phyloP scores from a whole-genome alignment of 1,139 yeast genomes.

The Geotrichum candidum region DNA sequence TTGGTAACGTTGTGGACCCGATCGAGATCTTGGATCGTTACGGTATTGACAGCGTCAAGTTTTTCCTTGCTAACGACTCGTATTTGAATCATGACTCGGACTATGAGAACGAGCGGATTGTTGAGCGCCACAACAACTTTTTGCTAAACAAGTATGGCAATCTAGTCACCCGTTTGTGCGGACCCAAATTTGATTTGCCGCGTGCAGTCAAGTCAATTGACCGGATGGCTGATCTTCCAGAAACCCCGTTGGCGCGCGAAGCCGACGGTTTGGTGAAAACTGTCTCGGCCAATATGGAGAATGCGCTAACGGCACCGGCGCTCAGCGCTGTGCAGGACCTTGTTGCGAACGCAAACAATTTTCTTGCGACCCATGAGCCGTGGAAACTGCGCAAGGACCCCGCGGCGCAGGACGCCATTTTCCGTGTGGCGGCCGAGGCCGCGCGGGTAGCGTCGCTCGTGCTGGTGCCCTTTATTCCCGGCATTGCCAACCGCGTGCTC shows the following conservation, averaged over 20 bases:
- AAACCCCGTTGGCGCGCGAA: slow-evolving; percentile 23
- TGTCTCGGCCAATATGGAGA: slow-evolving; percentile 42
- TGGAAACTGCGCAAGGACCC: slow-evolving; percentile 41
- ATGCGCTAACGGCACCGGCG: slow-evolving; percentile 56
- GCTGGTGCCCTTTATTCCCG: slow-evolving; percentile 68
- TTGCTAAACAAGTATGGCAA: slow-evolving; percentile 82
- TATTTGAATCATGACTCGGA: slow-evolving; percentile 73
- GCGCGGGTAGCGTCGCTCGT: slow-evolving; percentile 62
- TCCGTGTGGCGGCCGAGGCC: slow-evolving; percentile 64
- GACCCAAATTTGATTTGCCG: slow-evolving; percentile 57
- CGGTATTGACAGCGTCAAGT: slow-evolving; percentile 69
- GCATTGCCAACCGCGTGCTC: slow-evolving; percentile 50
- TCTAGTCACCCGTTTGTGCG: slow-evolving; percentile 65
- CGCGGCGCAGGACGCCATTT: slow-evolving; percentile 38
- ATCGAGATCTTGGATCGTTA: slow-evolving; percentile 46
- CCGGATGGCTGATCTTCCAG: background rate
- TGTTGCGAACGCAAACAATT: slow-evolving; percentile 56
- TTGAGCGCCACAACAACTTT: slow-evolving; percentile 51
- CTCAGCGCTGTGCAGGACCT: slow-evolving; percentile 54
- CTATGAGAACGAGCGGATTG: slow-evolving; percentile 57
- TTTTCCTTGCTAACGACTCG: slow-evolving; percentile 72
- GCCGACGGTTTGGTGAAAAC: slow-evolving; percentile 31
- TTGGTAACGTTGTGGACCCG: slow-evolving; percentile 97
- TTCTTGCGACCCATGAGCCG: slow-evolving; percentile 50
- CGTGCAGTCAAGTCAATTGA: slow-evolving; percentile 34